Percentiles rank a stretch among this genome's conserved stretches.
Conservation (phyloP, 495 filamentous ascomycete species). For the Amniculicola lignicola region DNA sequence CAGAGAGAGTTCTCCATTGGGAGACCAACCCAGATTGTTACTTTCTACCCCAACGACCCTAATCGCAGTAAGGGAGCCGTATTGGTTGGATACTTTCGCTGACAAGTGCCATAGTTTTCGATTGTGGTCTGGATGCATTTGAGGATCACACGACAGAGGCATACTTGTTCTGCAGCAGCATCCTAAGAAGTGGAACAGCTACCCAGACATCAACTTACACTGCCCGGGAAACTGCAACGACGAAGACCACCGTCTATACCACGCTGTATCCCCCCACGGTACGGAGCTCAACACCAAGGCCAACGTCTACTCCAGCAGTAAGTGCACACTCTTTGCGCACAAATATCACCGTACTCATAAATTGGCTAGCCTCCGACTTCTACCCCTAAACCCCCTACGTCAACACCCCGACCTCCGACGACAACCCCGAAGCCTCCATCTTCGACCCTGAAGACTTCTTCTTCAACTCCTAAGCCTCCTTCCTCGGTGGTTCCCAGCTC, state of each 20-base stretch:
- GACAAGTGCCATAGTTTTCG: conserved; percentile 3
- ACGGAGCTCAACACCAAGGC: background rate
- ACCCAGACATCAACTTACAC: conserved; percentile 14
- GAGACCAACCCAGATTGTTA: conserved; percentile 1
- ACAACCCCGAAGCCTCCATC: conserved; percentile 11
- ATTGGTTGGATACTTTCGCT: background rate
- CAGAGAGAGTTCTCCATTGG: conserved; percentile 2
- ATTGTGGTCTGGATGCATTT: conserved; percentile 27
- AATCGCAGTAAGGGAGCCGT: background rate
- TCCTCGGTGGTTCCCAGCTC: background rate
- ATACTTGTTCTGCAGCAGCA: conserved; percentile 24
- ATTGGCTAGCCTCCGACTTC: background rate
- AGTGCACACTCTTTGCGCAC: background rate
- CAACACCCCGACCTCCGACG: conserved; percentile 1
- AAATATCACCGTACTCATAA: background rate
- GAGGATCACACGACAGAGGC: conserved; percentile 24
- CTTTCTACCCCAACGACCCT: conserved; percentile 13
- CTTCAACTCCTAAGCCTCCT: background rate
- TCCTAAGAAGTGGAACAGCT: conserved; percentile 16
- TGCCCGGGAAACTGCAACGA: conserved; percentile 12
- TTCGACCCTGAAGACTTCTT: conserved; percentile 2
- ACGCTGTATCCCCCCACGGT: conserved; percentile 15
- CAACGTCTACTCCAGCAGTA: conserved; percentile 8
- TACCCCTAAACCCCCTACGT: conserved; percentile 8
- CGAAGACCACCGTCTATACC: conserved; percentile 8